Conservation (phyloP, 805 yeast species). For the Wickerhamiella brachini region DNA sequence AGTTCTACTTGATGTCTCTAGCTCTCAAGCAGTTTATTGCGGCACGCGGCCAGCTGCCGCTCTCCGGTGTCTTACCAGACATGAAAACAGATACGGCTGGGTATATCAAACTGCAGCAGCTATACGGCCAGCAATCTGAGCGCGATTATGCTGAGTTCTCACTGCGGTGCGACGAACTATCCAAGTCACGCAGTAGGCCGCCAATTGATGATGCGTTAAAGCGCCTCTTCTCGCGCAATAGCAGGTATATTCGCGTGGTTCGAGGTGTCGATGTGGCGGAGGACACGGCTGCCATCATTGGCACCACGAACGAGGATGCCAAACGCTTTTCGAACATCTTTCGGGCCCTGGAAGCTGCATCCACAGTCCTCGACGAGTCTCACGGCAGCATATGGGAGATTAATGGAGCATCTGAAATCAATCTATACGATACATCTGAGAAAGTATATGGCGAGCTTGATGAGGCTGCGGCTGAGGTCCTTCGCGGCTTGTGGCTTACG, state of each 20-base stretch:
- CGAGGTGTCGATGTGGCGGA: slow-evolving; percentile 25
- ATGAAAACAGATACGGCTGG: slow-evolving; percentile 66
- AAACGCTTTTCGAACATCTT: slow-evolving; percentile 15
- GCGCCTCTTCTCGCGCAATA: slow-evolving; percentile 47
- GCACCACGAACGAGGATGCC: neutral
- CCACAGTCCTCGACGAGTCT: neutral
- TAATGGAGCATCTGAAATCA: neutral
- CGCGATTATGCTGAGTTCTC: slow-evolving; percentile 34
- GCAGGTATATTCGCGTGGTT: slow-evolving; percentile 29
- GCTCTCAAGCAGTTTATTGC: slow-evolving; percentile 41
- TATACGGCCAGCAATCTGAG: slow-evolving; percentile 44
- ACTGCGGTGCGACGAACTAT: neutral
- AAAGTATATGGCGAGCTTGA: neutral
- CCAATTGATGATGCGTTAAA: slow-evolving; percentile 28
- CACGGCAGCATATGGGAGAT: neutral
- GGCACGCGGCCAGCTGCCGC: slow-evolving; percentile 25
- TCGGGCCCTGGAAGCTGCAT: neutral
- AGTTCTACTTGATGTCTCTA: slow-evolving; percentile 48
- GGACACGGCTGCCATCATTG: slow-evolving; percentile 18
- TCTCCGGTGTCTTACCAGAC: slow-evolving; percentile 69
- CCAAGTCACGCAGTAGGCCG: neutral
- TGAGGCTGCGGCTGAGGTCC: neutral
- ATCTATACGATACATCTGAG: neutral
- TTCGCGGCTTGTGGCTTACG: slow-evolving; percentile 16
- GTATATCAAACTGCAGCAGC: slow-evolving; percentile 42